Percentiles rank a stretch among this genome's conserved stretches.
Conservation (phyloP, 1,284 basidiomycete species). For the Peniophora sp. region DNA sequence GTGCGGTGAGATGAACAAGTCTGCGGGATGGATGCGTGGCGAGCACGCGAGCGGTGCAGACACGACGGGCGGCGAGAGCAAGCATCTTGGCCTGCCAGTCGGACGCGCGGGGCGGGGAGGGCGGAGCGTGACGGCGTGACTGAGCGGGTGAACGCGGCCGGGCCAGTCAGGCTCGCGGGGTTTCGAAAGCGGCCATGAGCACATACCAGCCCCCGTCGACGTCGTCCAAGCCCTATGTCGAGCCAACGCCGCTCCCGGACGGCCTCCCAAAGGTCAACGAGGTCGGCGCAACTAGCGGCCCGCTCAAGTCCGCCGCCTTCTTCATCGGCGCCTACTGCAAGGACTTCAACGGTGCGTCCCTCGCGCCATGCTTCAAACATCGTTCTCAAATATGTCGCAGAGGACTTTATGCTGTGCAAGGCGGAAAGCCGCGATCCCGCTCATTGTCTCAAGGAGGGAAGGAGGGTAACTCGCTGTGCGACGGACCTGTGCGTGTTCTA, state of each 20-base stretch:
- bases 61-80: no score
- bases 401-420: constrained; percentile 99
- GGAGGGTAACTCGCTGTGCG: constrained; percentile 94
- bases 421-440: constrained; percentile 82
- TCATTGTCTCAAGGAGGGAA: constrained; percentile 93
- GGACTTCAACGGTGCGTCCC: constrained; percentile 84
- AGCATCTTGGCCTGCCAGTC: no score
- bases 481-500: constrained; percentile 75
- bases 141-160: not conserved
- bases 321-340: constrained; percentile 96
- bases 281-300: constrained; percentile 87
- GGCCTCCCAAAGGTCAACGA: constrained; percentile 82
- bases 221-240: constrained; percentile 43
- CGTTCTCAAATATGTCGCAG: constrained; percentile 34
- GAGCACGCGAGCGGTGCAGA: no score
- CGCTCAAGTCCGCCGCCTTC: constrained; percentile 94
- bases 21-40: no score
- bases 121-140: not conserved
- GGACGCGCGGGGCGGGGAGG: no score
- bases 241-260: constrained; percentile 69
- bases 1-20: no score
- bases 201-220: constrained; percentile 33
- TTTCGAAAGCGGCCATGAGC: constrained; percentile 29
- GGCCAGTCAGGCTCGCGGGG: no score
- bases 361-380: no score